Base-by-base conservation (phyloP, 495 filamentous ascomycete genomes). In the Tuber microsphaerosporum region DNA sequence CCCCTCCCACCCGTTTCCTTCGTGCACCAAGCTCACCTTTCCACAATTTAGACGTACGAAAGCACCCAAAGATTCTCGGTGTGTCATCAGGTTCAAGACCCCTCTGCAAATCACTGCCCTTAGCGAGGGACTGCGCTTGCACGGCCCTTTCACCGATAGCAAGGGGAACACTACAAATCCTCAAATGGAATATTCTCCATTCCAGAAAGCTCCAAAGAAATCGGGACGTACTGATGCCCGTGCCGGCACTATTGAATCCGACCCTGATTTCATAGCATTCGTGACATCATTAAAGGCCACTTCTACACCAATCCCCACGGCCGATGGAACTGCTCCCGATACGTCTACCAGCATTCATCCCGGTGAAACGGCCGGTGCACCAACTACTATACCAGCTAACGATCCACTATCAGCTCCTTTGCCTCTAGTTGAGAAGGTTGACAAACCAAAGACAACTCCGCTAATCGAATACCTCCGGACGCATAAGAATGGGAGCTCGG, bases 191-290 rank as follows among this genome's bases (percentile, higher is more conserved):
- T 91, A 92, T 81, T 89, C 95, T 39, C 89, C 91, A 4, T 95
- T 93, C 83, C 91, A 92, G 71, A 92, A 93, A 78, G 87, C 91
- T 0, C 93, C 96, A 22, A 86, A 86, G 10, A 91, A 90, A 75
- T 90, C 87, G 80, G 86, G 86, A 51, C 90, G 93, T 37, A 88
- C 89, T 70, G 95, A 99, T 86, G 88, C 88, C 75, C 90, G 94
- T 5, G 92, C 97, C 83, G 95, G 96, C 68, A 96, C 93, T 8
- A 97, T 99, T 75, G 95, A 99, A 79, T 93, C 94, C 80, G 95
- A 99, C 82, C 89, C 91, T 0, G 95, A 98, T 74, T 98, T 98
- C 78, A 96, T 97, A 84, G 88, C 88, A 34, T 99, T 98, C 81
- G 88, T 99, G 10, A 88, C 91, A 43, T 84, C 82, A 7, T 69